Conservation (phyloP, 2,329 filamentous ascomycete species). For the Cryoendolithus antarcticus region DNA sequence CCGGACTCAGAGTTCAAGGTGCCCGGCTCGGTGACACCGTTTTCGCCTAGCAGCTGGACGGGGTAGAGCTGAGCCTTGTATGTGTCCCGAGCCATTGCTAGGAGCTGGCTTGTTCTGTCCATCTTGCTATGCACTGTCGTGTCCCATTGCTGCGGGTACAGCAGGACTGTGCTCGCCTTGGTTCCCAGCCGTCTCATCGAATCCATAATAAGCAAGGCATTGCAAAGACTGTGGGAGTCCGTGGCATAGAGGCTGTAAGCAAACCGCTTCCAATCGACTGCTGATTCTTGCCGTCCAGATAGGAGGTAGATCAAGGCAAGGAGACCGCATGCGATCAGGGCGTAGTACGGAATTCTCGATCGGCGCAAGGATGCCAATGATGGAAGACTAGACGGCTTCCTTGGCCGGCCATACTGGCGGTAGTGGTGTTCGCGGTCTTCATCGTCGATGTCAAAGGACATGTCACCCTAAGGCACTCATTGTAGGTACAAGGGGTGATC, state of each 20-base stretch:
- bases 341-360: conserved; percentile 1
- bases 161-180: conserved; percentile 30
- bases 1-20: conserved; percentile 18
- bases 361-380: conserved; percentile 4
- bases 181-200: conserved; percentile 26
- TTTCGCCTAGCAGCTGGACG: conserved; percentile 25
- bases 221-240: conserved; percentile 30
- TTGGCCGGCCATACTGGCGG: conserved; percentile 4
- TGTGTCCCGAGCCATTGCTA: conserved; percentile 31
- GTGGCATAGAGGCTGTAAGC: conserved; percentile 35
- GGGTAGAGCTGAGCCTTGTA: conserved; percentile 39
- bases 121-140: conserved; percentile 4
- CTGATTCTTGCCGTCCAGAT: not conserved
- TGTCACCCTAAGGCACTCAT: not conserved
- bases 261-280: conserved; percentile 25
- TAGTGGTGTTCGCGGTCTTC: conserved; percentile 4
- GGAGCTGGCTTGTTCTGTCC: conserved; percentile 26
- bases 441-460: conserved; percentile 6
- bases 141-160: conserved; percentile 30
- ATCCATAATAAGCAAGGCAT: conserved; percentile 31
- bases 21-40: conserved; percentile 8
- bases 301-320: conserved; percentile 1
- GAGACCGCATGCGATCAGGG: not conserved
- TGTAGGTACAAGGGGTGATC: not conserved
- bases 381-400: too few relatives aligned